These are phyloP conservation scores for Claviceps lovelessii DNA, from an alignment of 2,329 filamentous ascomycete species.

Conservation along the genomic window DNA sequence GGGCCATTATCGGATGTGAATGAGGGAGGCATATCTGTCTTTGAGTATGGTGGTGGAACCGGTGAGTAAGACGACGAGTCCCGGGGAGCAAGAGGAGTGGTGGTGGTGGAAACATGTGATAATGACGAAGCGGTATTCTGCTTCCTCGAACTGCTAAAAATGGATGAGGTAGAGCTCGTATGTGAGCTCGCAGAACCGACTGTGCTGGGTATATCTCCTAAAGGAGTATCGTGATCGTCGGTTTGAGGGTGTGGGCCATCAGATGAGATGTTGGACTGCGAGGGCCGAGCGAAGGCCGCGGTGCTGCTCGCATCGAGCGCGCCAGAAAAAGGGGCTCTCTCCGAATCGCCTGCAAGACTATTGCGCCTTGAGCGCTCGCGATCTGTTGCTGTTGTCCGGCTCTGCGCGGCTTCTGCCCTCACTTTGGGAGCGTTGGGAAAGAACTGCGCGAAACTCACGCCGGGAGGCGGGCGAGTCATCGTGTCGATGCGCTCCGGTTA, in stretches of 20 bases:
- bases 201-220: constrained; percentile 55
- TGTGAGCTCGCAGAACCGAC: constrained; percentile 60
- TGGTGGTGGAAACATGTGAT: constrained; percentile 27
- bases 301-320: constrained; percentile 14
- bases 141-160: constrained; percentile 43
- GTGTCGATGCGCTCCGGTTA: constrained; percentile 38
- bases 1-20: constrained; percentile 28
- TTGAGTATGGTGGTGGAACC: constrained; percentile 32
- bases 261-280: constrained; percentile 11
- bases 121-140: constrained; percentile 27
- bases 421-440: constrained; percentile 63
- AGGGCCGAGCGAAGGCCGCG: constrained; percentile 8
- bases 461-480: constrained; percentile 65
- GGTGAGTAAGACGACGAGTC: constrained; percentile 37
- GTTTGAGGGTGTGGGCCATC: constrained; percentile 16
- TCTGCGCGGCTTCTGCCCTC: constrained; percentile 30
- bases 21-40: constrained; percentile 40
- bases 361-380: constrained; percentile 17
- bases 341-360: constrained; percentile 11
- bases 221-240: constrained; percentile 44
- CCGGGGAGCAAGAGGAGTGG: constrained; percentile 15
- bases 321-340: constrained; percentile 11
- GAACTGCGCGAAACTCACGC: constrained; percentile 73
- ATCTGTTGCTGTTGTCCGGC: constrained; percentile 15
- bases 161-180: constrained; percentile 55